These are phyloP conservation scores for Murraya koenigii DNA, from an alignment of 345 rosid species.

Conservation along the genomic window DNA sequence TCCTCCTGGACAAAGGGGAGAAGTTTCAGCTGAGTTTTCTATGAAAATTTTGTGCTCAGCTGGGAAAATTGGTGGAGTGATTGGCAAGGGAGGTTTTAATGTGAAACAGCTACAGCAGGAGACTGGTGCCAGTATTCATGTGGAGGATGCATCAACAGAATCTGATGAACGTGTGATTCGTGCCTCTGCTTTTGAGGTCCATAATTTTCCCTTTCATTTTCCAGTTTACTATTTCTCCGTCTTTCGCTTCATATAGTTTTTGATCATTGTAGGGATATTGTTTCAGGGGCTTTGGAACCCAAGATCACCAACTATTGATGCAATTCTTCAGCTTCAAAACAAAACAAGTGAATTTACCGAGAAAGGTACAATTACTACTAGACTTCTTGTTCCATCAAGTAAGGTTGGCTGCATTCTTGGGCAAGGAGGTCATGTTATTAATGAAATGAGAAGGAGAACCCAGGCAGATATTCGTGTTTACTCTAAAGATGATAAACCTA, in stretches of 20 bases:
- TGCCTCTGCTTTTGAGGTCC: slow-evolving; percentile 55
- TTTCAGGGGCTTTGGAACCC: slow-evolving; percentile 44
- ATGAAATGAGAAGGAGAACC: slow-evolving; percentile 64
- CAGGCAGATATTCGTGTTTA: slow-evolving; percentile 55
- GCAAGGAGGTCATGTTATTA: slow-evolving; percentile 60
- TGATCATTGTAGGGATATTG: slow-evolving; percentile 27
- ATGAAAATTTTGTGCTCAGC: slow-evolving; percentile 50
- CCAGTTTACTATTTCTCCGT: neutral
- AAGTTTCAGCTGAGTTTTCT: slow-evolving; percentile 54
- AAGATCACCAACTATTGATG: slow-evolving; percentile 51
- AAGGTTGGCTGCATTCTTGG: slow-evolving; percentile 65
- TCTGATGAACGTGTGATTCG: slow-evolving; percentile 50
- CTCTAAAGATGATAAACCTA: slow-evolving; percentile 54
- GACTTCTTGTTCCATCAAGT: slow-evolving; percentile 58
- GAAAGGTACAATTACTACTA: slow-evolving; percentile 40
- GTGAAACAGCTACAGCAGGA: slow-evolving; percentile 51
- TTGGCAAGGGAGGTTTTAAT: slow-evolving; percentile 61
- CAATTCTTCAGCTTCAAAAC: slow-evolving; percentile 55
- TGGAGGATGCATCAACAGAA: slow-evolving; percentile 44
- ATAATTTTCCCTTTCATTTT: slow-evolving; percentile 1
- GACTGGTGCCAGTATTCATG: slow-evolving; percentile 53
- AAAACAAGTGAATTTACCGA: slow-evolving; percentile 47
- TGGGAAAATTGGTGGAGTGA: slow-evolving; percentile 58
- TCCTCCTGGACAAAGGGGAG: slow-evolving; percentile 39
- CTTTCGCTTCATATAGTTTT: slow-evolving; percentile 11